Percentiles rank a stretch among this genome's conserved stretches.
phyloP scores from a whole-genome alignment of 2,329 filamentous ascomycete genomes.

The Nemania serpens region DNA sequence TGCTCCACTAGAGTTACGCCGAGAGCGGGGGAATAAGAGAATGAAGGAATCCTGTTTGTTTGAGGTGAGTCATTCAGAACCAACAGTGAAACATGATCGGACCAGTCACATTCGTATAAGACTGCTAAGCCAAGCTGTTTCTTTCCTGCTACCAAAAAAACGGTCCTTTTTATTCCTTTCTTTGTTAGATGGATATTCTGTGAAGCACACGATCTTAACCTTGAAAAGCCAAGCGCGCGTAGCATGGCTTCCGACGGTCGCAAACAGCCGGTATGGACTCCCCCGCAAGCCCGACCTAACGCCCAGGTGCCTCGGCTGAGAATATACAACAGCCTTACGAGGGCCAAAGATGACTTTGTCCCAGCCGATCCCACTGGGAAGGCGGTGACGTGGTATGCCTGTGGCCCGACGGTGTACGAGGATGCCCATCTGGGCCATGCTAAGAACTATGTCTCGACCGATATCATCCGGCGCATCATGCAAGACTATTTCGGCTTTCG shows the following conservation, averaged over 20 bases:
- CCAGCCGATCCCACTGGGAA: slow-evolving; percentile 68
- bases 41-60: no score
- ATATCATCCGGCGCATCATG: slow-evolving; percentile 83
- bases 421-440: slow-evolving; percentile 80
- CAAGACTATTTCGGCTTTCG: slow-evolving; percentile 81
- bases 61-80: no score
- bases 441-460: slow-evolving; percentile 86
- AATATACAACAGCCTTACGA: slow-evolving; percentile 81
- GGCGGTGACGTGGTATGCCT: slow-evolving; percentile 80
- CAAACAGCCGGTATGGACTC: slow-evolving; percentile 16
- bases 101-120: no score
- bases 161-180: no score
- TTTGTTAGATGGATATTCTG: no score
- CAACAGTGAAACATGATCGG: no score
- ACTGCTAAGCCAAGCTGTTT: no score
- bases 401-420: slow-evolving; percentile 84
- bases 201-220: slow-evolving; percentile 3
- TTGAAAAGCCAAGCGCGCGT: neutral
- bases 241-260: slow-evolving; percentile 15
- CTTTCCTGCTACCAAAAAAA: no score
- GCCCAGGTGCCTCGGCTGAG: slow-evolving; percentile 43
- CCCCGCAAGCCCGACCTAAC: slow-evolving; percentile 11
- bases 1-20: no score
- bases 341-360: slow-evolving; percentile 73
- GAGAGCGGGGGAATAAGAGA: no score